Base-by-base conservation (phyloP, 1,139 yeast species). In the Suhomyces wounanorum region DNA sequence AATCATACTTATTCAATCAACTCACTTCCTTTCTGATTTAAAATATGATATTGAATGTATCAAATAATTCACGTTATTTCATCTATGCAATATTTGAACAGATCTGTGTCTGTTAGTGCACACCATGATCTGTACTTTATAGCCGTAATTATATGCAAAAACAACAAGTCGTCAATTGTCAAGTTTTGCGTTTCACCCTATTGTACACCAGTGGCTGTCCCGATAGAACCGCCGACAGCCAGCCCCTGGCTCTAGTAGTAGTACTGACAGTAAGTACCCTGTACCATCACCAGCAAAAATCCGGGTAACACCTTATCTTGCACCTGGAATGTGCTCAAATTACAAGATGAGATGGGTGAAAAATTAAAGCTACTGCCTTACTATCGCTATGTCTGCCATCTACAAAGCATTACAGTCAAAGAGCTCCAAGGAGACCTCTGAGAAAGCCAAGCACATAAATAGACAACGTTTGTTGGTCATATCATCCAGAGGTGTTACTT, bases 401-500 rank as follows among this genome's bases (percentile, higher is more conserved):
- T 84, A 82, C 73, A 87, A 87, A 69, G 88, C 92, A 25, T 73
- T 87, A 58, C 83, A 87, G 52, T 73, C 81, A 52, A 77, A 77
- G 59, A 56, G 70, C 49, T 73, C 72, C 48, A 75, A 71, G 60
- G 79, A 72, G 46, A 63, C 71, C 25, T 63, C 77, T n/a, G 83
- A 78, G 48, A 78, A 75, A 63, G 66, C 79, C 59, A 75, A 78
- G 59, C 83, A 82, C 64, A 79, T 83, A 68, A 88, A 88, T 68
- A 85, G 86, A 70, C 96, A 89, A 68, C 81, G 94, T 62, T 89
- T 91, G 47, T 77, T 94, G 56, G 81, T 94, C 56, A 89, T 94
- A 64, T 89, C 97, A 4, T 91, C 97, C 41, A 83, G 99, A 69
- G 99, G 99, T 57, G 89, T 92, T 51, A 92, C 92, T 40, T 89